Evolutionary conservation across 257 asterid species (phyloP).

Genomic region (Leonotis leonurus): DNA sequence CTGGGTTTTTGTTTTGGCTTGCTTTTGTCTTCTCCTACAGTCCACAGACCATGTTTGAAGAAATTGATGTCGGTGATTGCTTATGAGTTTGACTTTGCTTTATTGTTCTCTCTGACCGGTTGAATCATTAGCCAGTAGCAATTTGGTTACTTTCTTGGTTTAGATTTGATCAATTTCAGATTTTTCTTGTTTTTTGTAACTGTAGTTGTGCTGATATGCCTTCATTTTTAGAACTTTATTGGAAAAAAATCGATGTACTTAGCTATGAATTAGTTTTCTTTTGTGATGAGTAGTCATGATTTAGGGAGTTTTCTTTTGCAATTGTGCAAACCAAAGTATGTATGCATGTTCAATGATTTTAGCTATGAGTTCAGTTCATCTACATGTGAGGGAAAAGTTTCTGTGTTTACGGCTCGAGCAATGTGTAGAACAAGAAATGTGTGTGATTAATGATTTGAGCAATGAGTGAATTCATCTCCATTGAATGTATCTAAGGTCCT

Average conservation of each 20-base stretch:
- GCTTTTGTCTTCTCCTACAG: background rate
- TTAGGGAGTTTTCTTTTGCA: too few species aligned
- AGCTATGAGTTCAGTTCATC: too few species aligned
- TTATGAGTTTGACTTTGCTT: background rate
- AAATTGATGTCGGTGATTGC: background rate
- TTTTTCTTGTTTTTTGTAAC: background rate
- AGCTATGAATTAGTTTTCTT: too few species aligned
- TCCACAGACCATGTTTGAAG: background rate
- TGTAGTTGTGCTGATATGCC: background rate
- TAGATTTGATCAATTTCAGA: background rate
- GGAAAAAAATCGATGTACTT: too few species aligned
- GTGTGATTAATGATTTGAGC: background rate
- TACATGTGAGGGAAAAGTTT: too few species aligned
- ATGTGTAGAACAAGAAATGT: background rate
- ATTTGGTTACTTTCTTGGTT: background rate
- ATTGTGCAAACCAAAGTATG: too few species aligned
- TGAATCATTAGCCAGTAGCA: slow-evolving; percentile 1
- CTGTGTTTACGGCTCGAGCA: background rate
- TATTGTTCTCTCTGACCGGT: background rate
- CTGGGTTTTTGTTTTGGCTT: background rate
- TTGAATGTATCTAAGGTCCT: slow-evolving; percentile 29
- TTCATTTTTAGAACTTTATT: too few species aligned
- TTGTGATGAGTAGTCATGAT: background rate
- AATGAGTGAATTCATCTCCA: background rate
- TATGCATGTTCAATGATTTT: too few species aligned